Percentiles rank a stretch among this genome's conserved stretches.
phyloP scores from a whole-genome alignment of 352 stramenopile species.

The Phytophthora aleatoria region DNA sequence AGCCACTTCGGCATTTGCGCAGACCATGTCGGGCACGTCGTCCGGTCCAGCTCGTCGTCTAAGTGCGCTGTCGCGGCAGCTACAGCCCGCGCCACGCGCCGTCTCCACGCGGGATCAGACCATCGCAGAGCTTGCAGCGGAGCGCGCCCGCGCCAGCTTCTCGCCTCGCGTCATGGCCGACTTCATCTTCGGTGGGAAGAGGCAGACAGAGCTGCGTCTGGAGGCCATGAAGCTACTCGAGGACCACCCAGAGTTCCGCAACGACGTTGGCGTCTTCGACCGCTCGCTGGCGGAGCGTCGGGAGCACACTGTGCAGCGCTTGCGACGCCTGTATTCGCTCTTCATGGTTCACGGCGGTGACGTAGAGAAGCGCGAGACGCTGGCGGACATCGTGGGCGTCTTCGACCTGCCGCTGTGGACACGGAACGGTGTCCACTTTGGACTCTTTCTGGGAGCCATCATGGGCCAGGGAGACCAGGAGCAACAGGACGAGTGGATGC shows the following conservation, averaged over 20 bases:
- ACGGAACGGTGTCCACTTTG: slow-evolving; percentile 85
- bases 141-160: slow-evolving; percentile 58
- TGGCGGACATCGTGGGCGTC: slow-evolving; percentile 67
- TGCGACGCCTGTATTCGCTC: slow-evolving; percentile 63
- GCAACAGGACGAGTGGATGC: slow-evolving; percentile 85
- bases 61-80: slow-evolving; percentile 54
- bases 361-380: slow-evolving; percentile 59
- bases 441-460: slow-evolving; percentile 80
- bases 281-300: slow-evolving; percentile 55
- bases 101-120: slow-evolving; percentile 49
- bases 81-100: slow-evolving; percentile 36
- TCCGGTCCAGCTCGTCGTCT: slow-evolving; percentile 46
- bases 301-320: slow-evolving; percentile 52
- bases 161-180: slow-evolving; percentile 58
- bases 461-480: slow-evolving; percentile 76
- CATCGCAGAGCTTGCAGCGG: slow-evolving; percentile 51
- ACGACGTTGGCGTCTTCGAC: slow-evolving; percentile 49
- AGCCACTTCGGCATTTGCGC: slow-evolving; percentile 21
- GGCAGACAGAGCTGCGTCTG: slow-evolving; percentile 50
- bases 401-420: slow-evolving; percentile 73
- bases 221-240: slow-evolving; percentile 57
- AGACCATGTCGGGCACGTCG: slow-evolving; percentile 32
- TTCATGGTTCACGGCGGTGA: slow-evolving; percentile 64
- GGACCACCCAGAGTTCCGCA: slow-evolving; percentile 48
- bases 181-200: slow-evolving; percentile 59